Percentiles rank a stretch among this genome's conserved stretches.
Evolutionary conservation across 2,329 filamentous ascomycete genomes (phyloP).

Genomic region (Rhynchosporium secalis): DNA sequence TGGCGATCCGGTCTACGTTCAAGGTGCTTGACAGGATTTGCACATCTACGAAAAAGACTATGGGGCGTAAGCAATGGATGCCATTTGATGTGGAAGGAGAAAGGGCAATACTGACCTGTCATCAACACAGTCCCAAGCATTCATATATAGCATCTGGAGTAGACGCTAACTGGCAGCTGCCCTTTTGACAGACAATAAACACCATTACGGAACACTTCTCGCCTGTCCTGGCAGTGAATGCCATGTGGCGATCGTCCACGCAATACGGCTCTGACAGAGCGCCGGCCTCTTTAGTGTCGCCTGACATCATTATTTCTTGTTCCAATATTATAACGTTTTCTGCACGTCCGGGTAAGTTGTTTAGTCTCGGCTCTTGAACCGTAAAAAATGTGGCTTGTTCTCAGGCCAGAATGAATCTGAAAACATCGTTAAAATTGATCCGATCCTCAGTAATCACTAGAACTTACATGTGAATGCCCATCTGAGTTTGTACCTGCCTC

Average conservation of each 20-base stretch:
- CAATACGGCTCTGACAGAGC: no score
- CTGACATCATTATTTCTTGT: not conserved
- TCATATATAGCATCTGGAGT: conserved; percentile 43
- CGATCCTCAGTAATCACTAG: no score
- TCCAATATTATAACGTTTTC: not conserved
- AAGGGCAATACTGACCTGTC: conserved; percentile 35
- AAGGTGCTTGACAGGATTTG: conserved; percentile 40
- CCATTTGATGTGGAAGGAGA: not conserved
- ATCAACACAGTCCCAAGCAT: conserved; percentile 50
- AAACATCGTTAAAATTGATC: conserved; percentile 2
- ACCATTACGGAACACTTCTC: no score
- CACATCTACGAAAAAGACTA: conserved; percentile 47
- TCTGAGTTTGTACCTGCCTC: conserved; percentile 37
- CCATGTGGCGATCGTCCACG: no score
- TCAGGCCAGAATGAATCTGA: conserved; percentile 33
- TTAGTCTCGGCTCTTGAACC: not conserved
- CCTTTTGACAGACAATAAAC: no score
- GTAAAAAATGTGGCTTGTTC: not conserved
- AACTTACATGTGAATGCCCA: conserved; percentile 38
- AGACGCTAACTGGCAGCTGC: not conserved
- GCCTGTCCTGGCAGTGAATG: no score
- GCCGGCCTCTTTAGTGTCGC: no score
- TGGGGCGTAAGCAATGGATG: not conserved
- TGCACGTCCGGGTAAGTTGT: not conserved
- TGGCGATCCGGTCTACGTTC: conserved; percentile 45